Percentiles rank a stretch among this genome's conserved stretches.
phyloP scores from a whole-genome alignment of 305 asterid genomes.

The Andrographis paniculata region DNA sequence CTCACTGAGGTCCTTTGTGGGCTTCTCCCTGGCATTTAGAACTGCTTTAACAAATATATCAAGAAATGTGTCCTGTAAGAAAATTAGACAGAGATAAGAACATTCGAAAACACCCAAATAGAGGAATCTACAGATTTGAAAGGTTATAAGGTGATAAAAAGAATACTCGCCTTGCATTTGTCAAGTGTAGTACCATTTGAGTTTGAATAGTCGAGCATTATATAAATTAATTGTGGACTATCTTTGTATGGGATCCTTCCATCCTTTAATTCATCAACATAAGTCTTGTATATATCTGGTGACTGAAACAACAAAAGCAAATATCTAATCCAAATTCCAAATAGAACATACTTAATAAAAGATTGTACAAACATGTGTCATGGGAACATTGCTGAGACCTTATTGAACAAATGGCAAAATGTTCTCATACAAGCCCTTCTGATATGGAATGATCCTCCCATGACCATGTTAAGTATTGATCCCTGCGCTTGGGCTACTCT shows the following conservation, averaged over 20 bases:
- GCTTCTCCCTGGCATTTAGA: slow-evolving; percentile 88
- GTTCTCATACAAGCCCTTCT: slow-evolving; percentile 63
- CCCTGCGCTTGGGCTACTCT: slow-evolving; percentile 85
- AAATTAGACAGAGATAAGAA: slow-evolving; percentile 25
- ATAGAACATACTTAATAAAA: slow-evolving; percentile 1
- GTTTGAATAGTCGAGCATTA: slow-evolving; percentile 61
- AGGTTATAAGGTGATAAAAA: slow-evolving; percentile 4
- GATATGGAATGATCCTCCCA: slow-evolving; percentile 62
- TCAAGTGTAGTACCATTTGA: slow-evolving; percentile 43
- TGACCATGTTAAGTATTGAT: slow-evolving; percentile 48
- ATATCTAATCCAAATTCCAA: slow-evolving; percentile 5
- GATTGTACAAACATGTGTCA: slow-evolving; percentile 7
- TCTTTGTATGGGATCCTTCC: slow-evolving; percentile 71
- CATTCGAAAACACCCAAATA: slow-evolving; percentile 10
- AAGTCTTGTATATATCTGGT: slow-evolving; percentile 55
- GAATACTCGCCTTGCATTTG: slow-evolving; percentile 53
- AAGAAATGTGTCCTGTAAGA: slow-evolving; percentile 61
- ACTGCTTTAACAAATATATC: slow-evolving; percentile 70
- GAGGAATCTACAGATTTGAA: slow-evolving; percentile 9
- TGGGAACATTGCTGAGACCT: slow-evolving; percentile 39
- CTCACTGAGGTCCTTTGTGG: slow-evolving; percentile 61
- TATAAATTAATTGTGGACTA: slow-evolving; percentile 51
- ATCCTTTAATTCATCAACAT: slow-evolving; percentile 70
- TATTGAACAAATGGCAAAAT: slow-evolving; percentile 50
- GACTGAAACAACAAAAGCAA: slow-evolving; percentile 45